phyloP scores from a whole-genome alignment of 2,329 filamentous ascomycete species.

The Talaromyces islandicus region DNA sequence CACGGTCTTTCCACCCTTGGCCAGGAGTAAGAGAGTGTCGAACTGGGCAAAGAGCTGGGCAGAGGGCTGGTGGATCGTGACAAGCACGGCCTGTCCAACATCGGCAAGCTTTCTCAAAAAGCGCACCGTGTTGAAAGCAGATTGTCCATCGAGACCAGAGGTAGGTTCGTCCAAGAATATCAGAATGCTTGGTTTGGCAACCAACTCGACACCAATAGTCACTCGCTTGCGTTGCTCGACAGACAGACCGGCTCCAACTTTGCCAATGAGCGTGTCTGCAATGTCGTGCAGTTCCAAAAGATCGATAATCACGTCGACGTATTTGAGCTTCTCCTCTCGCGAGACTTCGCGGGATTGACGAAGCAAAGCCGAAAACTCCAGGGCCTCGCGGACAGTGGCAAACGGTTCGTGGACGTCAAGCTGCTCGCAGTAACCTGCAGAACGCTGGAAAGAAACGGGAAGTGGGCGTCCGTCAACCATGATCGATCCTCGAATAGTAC shows the following conservation, averaged over 20 bases:
- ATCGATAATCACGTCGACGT: constrained; percentile 60
- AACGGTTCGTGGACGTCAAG: constrained; percentile 63
- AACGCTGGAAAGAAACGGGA: constrained; percentile 57
- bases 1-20: constrained; percentile 62
- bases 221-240: constrained; percentile 65
- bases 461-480: constrained; percentile 59
- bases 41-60: constrained; percentile 63
- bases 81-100: constrained; percentile 62
- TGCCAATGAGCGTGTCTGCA: constrained; percentile 56
- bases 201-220: constrained; percentile 67
- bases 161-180: constrained; percentile 68
- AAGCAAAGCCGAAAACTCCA: constrained; percentile 61
- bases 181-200: constrained; percentile 60
- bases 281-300: constrained; percentile 58
- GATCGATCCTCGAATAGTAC: constrained; percentile 58
- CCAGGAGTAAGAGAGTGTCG: constrained; percentile 62
- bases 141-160: constrained; percentile 61
- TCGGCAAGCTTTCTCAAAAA: constrained; percentile 61
- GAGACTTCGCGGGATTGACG: constrained; percentile 51
- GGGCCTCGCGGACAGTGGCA: constrained; percentile 59
- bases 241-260: constrained; percentile 40
- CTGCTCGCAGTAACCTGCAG: constrained; percentile 64
- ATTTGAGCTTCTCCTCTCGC: constrained; percentile 55
- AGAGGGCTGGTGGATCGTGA: constrained; percentile 65
- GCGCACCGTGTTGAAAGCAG: constrained; percentile 59